These are phyloP conservation scores for Marchantia paleacea DNA, from an alignment of 225 moss, liverwort and hornwort species.

Conservation along the genomic window DNA sequence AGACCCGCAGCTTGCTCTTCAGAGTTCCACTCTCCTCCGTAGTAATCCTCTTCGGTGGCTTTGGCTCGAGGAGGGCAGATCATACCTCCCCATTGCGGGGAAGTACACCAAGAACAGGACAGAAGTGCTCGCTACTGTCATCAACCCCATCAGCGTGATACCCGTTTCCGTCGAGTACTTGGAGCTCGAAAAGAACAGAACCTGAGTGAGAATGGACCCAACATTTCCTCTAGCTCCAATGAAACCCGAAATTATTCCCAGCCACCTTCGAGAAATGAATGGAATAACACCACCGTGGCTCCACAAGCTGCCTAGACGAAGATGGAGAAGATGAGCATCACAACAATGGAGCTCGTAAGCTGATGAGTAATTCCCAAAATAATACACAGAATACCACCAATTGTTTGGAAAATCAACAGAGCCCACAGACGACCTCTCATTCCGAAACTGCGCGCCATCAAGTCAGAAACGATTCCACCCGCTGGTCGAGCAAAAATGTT, in stretches of 20 bases:
- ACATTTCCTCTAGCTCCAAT: slow-evolving; percentile 68
- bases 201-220: slow-evolving; percentile 51
- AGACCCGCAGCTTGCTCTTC: slow-evolving; percentile 55
- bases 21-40: slow-evolving; percentile 64
- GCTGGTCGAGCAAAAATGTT: slow-evolving; percentile 59
- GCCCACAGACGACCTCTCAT: slow-evolving; percentile 73
- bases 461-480: slow-evolving; percentile 54
- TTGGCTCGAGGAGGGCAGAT: slow-evolving; percentile 30
- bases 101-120: slow-evolving; percentile 21
- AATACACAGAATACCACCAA: slow-evolving; percentile 55
- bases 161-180: slow-evolving; percentile 47
- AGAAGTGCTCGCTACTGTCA: slow-evolving; percentile 44
- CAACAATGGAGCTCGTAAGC: slow-evolving; percentile 27
- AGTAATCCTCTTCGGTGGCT: background rate
- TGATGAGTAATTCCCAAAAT: slow-evolving; percentile 30
- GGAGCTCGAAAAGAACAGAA: slow-evolving; percentile 49
- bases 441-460: slow-evolving; percentile 33
- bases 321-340: slow-evolving; percentile 61
- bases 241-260: slow-evolving; percentile 63
- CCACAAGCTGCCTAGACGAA: slow-evolving; percentile 72
- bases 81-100: slow-evolving; percentile 39
- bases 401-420: slow-evolving; percentile 43
- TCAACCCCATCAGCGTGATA: slow-evolving; percentile 57
- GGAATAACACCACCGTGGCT: slow-evolving; percentile 67
- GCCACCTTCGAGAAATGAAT: slow-evolving; percentile 59